Conservation (phyloP, 192 early-diverging fungal genomes). For the Neocallimastix lanati region DNA sequence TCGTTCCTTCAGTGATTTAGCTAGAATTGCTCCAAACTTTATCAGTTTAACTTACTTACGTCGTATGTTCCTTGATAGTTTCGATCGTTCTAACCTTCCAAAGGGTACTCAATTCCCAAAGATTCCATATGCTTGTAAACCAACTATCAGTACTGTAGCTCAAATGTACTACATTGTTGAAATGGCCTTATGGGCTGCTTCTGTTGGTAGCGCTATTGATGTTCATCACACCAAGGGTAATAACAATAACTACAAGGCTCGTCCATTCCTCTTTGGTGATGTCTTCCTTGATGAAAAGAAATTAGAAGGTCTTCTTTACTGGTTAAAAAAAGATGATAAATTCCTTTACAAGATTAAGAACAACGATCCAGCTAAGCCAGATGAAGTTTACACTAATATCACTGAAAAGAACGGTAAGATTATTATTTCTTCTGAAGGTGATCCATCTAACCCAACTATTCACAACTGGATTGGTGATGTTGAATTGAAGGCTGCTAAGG, state of each 20-base stretch:
- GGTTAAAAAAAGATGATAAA: neutral
- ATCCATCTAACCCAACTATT: neutral
- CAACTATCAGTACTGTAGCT: neutral
- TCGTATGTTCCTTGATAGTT: neutral
- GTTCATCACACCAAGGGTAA: neutral
- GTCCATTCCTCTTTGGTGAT: neutral
- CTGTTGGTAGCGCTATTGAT: neutral
- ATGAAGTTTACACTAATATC: neutral
- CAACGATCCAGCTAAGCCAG: neutral
- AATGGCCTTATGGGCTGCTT: neutral
- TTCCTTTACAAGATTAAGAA: neutral
- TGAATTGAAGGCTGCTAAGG: neutral
- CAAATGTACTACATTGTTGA: neutral
- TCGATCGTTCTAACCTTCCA: neutral
- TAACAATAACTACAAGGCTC: neutral
- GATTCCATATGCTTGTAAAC: neutral
- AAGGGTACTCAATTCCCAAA: neutral
- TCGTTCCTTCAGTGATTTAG: neutral
- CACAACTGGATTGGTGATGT: neutral
- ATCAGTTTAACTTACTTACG: neutral
- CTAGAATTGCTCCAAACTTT: neutral
- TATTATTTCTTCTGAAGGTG: neutral
- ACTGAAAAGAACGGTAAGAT: neutral
- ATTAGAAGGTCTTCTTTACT: neutral
- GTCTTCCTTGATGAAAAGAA: neutral